These are phyloP conservation scores for Phycomyces blakesleeanus DNA, from an alignment of 192 early-diverging fungal species.

Conservation along the genomic window DNA sequence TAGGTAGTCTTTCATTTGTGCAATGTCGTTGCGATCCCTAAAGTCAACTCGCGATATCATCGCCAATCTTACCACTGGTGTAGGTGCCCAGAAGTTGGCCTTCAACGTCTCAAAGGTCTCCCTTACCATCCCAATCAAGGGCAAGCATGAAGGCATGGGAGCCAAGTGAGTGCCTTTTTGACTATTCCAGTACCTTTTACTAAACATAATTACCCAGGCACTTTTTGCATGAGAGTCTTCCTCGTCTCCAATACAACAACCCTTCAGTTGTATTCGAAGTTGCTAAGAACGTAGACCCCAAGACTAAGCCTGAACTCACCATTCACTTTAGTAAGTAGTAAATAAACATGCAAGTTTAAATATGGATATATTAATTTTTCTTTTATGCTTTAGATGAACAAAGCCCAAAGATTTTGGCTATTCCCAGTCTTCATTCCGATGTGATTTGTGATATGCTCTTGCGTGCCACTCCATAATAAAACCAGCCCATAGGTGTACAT, in stretches of 20 bases:
- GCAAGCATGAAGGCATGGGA: constrained; percentile 43
- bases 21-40: constrained; percentile 22
- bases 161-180: constrained; percentile 44
- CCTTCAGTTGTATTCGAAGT: constrained; percentile 45
- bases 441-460: constrained; percentile 18
- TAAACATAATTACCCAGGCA: no score
- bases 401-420: constrained; percentile 10
- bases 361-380: no score
- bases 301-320: constrained; percentile 41
- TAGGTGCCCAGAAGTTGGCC: constrained; percentile 44
- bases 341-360: no score
- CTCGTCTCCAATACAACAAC: constrained; percentile 55
- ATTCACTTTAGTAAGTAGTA: not conserved
- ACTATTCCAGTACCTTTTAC: not conserved
- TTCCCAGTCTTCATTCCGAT: constrained; percentile 20
- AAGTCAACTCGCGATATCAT: constrained; percentile 29
- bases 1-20: no score
- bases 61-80: constrained; percentile 32
- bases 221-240: constrained; percentile 50
- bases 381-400: no score
- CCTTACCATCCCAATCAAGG: constrained; percentile 39
- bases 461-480: constrained; percentile 12
- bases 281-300: constrained; percentile 35
- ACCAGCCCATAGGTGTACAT: not conserved
- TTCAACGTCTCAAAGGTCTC: constrained; percentile 48